phyloP scores from a whole-genome alignment of 2,329 filamentous ascomycete genomes.

The Fusarium sp. region DNA sequence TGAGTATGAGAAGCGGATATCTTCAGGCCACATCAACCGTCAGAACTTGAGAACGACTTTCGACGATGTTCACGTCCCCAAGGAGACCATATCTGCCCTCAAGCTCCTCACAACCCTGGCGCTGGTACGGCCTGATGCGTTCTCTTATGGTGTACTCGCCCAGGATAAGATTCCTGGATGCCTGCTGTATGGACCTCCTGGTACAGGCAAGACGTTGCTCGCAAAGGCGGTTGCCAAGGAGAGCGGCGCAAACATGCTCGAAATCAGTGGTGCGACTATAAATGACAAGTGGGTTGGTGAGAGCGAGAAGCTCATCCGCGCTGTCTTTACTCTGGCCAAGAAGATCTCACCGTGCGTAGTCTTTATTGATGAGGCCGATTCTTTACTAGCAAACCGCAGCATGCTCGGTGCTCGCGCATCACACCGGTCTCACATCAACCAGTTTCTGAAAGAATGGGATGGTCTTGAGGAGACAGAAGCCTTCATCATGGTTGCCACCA shows the following conservation, averaged over 20 bases:
- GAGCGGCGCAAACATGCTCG: constrained; percentile 79
- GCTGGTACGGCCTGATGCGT: constrained; percentile 90
- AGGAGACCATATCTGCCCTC: constrained; percentile 86
- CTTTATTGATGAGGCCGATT: constrained; percentile 97
- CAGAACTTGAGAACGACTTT: constrained; percentile 89
- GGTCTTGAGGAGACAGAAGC: constrained; percentile 84
- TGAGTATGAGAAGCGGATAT: constrained; percentile 83
- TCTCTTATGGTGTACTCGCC: constrained; percentile 92
- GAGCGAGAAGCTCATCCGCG: constrained; percentile 94
- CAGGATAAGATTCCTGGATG: constrained; percentile 92
- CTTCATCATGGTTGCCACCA: constrained; percentile 98
- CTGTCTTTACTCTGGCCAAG: constrained; percentile 90
- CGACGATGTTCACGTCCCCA: constrained; percentile 83
- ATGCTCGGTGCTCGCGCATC: constrained; percentile 73
- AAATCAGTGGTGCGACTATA: constrained; percentile 89
- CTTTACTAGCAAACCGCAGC: constrained; percentile 84
- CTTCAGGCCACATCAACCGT: constrained; percentile 84
- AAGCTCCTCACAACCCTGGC: constrained; percentile 91
- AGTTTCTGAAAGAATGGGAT: constrained; percentile 97
- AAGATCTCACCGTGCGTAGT: constrained; percentile 93
- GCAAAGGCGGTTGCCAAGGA: constrained; percentile 77
- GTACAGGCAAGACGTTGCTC: constrained; percentile 78
- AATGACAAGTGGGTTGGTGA: constrained; percentile 98
- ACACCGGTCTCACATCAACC: constrained; percentile 92
- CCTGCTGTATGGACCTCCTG: constrained; percentile 88